phyloP scores from a whole-genome alignment of 345 rosid species.

The Geranium brycei region DNA sequence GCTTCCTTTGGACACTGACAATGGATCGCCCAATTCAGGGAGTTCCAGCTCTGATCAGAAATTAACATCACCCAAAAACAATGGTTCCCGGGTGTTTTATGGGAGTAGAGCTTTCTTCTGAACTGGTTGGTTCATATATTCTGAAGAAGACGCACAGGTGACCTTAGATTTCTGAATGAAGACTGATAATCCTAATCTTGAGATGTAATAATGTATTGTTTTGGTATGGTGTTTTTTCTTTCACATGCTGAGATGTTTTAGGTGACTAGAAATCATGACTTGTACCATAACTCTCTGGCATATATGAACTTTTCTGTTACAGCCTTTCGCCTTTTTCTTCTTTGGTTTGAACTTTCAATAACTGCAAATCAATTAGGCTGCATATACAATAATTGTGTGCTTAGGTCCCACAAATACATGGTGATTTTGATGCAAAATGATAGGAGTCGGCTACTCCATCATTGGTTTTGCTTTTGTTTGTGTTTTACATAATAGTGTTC shows the following conservation, averaged over 20 bases:
- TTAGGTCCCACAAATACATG: background rate
- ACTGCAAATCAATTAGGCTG: constrained; percentile 21
- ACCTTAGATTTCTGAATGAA: constrained; percentile 43
- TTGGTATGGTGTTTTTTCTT: constrained; percentile 40
- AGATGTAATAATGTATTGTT: constrained; percentile 31
- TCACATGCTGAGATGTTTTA: constrained; percentile 29
- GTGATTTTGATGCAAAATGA: too few relatives aligned
- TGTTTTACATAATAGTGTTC: too few relatives aligned
- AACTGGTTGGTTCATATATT: constrained; percentile 17
- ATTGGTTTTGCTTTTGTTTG: too few relatives aligned
- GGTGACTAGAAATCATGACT: constrained; percentile 35
- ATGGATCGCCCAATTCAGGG: constrained; percentile 59
- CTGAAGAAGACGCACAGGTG: constrained; percentile 46
- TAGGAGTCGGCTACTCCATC: too few relatives aligned
- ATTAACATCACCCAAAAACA: constrained; percentile 42
- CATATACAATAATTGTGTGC: constrained; percentile 7
- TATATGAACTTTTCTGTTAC: constrained; percentile 23
- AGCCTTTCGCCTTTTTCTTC: background rate
- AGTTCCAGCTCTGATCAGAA: constrained; percentile 86
- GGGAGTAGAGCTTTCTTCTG: constrained; percentile 98
- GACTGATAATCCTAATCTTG: constrained; percentile 61
- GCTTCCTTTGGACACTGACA: constrained; percentile 81
- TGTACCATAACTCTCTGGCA: constrained; percentile 18
- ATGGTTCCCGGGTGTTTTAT: constrained; percentile 87
- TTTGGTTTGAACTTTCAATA: constrained; percentile 16